Evolutionary conservation across 148 eudicot genomes (phyloP).

Genomic region (Simmondsia chinensis): DNA sequence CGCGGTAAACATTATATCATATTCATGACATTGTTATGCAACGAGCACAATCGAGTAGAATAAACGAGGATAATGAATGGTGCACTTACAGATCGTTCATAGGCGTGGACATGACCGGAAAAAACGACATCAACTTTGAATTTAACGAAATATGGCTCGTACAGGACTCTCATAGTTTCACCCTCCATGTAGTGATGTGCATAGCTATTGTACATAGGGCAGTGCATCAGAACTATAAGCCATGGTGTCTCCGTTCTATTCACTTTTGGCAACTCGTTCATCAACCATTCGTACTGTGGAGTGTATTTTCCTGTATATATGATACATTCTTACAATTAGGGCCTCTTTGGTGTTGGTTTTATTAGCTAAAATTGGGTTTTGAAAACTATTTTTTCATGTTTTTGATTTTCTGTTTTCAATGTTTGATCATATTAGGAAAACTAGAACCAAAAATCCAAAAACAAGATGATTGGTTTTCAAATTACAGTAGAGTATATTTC

Average conservation of each 20-base stretch:
- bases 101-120: constrained; percentile 91
- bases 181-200: constrained; percentile 90
- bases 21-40: no score
- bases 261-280: constrained; percentile 55
- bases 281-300: constrained; percentile 66
- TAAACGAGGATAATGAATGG: not conserved
- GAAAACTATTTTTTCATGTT: no score
- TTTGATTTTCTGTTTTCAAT: no score
- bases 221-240: constrained; percentile 81
- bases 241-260: constrained; percentile 86
- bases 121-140: constrained; percentile 81
- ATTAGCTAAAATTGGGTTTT: no score
- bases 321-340: no score
- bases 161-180: constrained; percentile 88
- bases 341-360: no score
- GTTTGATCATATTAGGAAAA: no score
- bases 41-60: no score
- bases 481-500: no score
- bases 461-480: no score
- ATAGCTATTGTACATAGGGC: constrained; percentile 69
- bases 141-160: constrained; percentile 62
- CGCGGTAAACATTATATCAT: no score
- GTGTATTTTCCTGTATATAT: constrained; percentile 61
- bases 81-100: constrained; percentile 76
- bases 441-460: no score